Base-by-base conservation (phyloP, 768 basidiomycete genomes). In the Suillus bovinus region DNA sequence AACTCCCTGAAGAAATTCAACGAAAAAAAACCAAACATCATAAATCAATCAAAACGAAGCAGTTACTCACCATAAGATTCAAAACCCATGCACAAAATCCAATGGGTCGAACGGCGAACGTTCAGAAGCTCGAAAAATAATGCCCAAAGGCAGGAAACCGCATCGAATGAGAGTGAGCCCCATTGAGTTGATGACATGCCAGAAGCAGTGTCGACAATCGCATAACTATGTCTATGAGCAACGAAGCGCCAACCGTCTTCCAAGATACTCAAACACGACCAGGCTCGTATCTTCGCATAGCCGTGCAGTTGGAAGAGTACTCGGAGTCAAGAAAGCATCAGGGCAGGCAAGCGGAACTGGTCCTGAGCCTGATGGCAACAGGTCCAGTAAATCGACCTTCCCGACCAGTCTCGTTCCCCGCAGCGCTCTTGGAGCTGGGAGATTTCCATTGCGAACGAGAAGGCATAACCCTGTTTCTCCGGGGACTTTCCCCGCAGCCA, bases 1-100 rank as follows among this genome's bases (percentile, higher is more conserved):
- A 90, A 77, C 88, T 86, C 91, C 91, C 80, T 92, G 91, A 93
- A 93, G 91, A 93, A 93, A 93, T 92, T 91, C 91, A 88, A 87
- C 75, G 65, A 38, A 66, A 64, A 77, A 77, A 77, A 77, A 72
- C 71, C 63, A 8, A 74, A 77, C 86, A 89, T 89, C 88, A 90
- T 83, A 36, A 31, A 63, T 70, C 71, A 66, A 31, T 57, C 16
- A 62, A 68, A 67, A 61, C 44, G 63, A 67, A 62, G 17, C 29
- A n/a, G 6, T n/a, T 53, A 64, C 75, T 74, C 60, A 75, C 73
- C 64, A 55, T n/a, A 47, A 53, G n/a, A n/a, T n/a, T 60, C 20
- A 16, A 27, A 61, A 10, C 46, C 17, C 59, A 2, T 27, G 53
- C 33, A 34, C 36, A n/a, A 49, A 49, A 57, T 33, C 68, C 68